Base-by-base conservation (phyloP, 176 grass and related monocot species). In the Sorghum bicolor region DNA sequence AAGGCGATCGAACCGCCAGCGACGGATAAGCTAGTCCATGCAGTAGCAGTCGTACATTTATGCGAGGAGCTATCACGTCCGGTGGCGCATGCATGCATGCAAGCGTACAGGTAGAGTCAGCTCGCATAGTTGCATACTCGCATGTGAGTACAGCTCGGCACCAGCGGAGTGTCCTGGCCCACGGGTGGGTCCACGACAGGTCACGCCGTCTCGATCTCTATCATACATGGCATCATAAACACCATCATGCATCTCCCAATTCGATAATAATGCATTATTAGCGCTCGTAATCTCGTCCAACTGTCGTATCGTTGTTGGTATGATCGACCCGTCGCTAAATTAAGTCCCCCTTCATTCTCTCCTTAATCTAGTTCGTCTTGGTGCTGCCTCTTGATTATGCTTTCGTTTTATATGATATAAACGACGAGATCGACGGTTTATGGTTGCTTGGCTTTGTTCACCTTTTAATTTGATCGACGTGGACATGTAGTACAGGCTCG, bases 81-180 rank as follows among this genome's bases (percentile, higher is more conserved):
- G 10, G 74, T 74, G 86, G 67, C 78, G 58, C 58, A n/a, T 25
- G 67, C 12, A 28, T 13, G 24, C 25, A 61, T 48, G 55, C 6
- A 58, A 19, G 50, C 19, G 4, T 39, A 39, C 19, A 19, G 31
- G 33, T 68, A 68, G 8, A n/a, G 2, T 3, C 0, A 22, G 6
- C 34, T 6, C 17, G 64, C 8, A 2, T 62, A 69, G 22, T 76
- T 8, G 64, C 8, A 2, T 62, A 69, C 22, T 76, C 24, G 17
- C 83, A 86, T 86, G 88, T 86, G 88, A 5, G 11, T 29, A 78
- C 88, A 90, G 83, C 79, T 82, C 2, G 83, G 83, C 83, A 60
- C 83, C 88, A 82, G 81, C 70, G 9, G 26, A 10, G 66, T 26
- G 11, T 3, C 37, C 19, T 31, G 74, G 58, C 44, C 74, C 67